Conservation (phyloP, 176 grass and related monocot genomes). For the Saccharum spontaneum region DNA sequence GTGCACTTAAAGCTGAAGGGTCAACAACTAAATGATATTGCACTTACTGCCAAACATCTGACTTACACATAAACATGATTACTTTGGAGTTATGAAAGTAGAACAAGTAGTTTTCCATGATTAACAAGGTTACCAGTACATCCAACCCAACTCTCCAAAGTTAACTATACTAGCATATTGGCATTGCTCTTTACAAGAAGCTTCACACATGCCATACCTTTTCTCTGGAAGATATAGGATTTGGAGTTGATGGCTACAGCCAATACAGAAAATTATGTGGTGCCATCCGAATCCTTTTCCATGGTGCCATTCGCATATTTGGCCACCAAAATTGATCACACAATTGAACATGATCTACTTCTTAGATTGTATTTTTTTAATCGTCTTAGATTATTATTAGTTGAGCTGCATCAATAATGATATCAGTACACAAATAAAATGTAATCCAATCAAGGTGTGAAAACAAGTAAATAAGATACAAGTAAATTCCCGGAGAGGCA, state of each 20-base stretch:
- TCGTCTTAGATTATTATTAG: not conserved
- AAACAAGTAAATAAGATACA: not conserved
- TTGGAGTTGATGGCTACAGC: not conserved
- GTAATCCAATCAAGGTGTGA: not conserved
- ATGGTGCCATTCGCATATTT: not conserved
- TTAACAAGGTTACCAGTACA: not conserved
- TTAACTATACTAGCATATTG: not conserved
- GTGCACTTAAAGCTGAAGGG: not conserved
- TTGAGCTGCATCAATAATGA: not conserved
- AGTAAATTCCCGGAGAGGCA: not conserved
- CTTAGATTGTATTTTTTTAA: not conserved
- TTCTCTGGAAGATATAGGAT: not conserved
- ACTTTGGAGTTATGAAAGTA: not conserved
- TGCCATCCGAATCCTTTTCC: not conserved
- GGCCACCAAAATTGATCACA: not conserved
- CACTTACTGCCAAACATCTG: not conserved
- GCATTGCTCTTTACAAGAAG: not conserved
- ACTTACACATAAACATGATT: not conserved
- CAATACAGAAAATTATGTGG: not conserved
- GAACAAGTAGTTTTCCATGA: not conserved
- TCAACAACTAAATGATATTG: not conserved
- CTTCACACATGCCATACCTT: not conserved
- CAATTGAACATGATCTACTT: not conserved
- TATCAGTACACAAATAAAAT: not conserved
- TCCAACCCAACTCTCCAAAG: not conserved